Evolutionary conservation across 768 basidiomycete genomes (phyloP).

Genomic region (Cyathus striatus): DNA sequence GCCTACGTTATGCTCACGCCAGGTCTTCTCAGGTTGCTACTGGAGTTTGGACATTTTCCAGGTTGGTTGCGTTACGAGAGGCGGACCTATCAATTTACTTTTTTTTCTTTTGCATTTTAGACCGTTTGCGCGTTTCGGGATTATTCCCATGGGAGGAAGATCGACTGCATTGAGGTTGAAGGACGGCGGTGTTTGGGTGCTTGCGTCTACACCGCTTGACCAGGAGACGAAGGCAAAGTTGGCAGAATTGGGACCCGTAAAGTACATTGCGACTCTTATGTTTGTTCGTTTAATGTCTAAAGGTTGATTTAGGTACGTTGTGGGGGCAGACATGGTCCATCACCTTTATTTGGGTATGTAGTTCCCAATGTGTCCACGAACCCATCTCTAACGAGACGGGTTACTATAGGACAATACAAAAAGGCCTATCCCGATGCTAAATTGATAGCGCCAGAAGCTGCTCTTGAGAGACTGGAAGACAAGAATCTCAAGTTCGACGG

Average conservation of each 20-base stretch:
- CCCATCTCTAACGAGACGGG: neutral
- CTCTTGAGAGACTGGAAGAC: conserved; percentile 44
- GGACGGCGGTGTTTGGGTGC: conserved; percentile 70
- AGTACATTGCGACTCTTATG: conserved; percentile 28
- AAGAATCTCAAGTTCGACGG: conserved; percentile 57
- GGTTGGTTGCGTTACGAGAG: no score
- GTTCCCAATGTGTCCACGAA: neutral
- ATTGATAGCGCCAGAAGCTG: conserved; percentile 61
- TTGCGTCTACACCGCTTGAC: conserved; percentile 75
- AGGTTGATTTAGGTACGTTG: conserved; percentile 42
- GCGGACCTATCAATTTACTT: no score
- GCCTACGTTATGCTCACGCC: no score
- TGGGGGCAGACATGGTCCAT: conserved; percentile 55
- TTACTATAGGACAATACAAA: conserved; percentile 50
- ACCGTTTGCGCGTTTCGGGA: conserved; percentile 60
- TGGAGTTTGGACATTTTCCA: conserved; percentile 63
- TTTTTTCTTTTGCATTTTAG: conserved; percentile 22
- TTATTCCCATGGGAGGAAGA: conserved; percentile 76
- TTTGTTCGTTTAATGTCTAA: no score
- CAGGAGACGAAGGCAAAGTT: conserved; percentile 59
- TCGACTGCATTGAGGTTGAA: conserved; percentile 74
- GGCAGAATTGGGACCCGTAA: conserved; percentile 62
- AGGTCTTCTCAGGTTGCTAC: conserved; percentile 44
- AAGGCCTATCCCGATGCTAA: conserved; percentile 68
- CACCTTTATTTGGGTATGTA: conserved; percentile 50